A percentile compares a stretch with the other conserved stretches of the same genome.
phyloP scores from a whole-genome alignment of 768 basidiomycete species.

The Amanita rimosa region DNA sequence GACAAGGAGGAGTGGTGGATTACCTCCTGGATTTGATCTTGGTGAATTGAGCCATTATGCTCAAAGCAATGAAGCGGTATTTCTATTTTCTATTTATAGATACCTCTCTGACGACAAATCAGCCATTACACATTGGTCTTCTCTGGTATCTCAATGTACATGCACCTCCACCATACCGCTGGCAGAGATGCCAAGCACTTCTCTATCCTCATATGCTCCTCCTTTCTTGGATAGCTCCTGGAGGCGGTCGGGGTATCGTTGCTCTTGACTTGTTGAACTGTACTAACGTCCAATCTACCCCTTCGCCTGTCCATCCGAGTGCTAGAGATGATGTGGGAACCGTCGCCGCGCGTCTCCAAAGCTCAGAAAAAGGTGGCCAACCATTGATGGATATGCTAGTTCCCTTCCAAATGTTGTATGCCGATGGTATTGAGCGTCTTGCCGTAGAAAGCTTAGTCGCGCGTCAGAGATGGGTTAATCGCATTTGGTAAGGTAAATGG shows the following conservation, averaged over 20 bases:
- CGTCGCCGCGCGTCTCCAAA: constrained; percentile 62
- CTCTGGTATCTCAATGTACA: constrained; percentile 94
- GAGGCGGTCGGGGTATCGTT: constrained; percentile 76
- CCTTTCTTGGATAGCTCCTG: constrained; percentile 79
- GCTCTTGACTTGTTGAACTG: constrained; percentile 83
- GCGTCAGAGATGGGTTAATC: constrained; percentile 84
- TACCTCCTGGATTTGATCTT: constrained; percentile 33
- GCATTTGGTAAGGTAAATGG: constrained; percentile 55
- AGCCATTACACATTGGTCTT: constrained; percentile 81
- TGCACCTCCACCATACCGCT: constrained; percentile 61
- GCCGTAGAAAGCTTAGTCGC: constrained; percentile 84
- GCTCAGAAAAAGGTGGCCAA: constrained; percentile 30
- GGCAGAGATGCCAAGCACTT: constrained; percentile 75
- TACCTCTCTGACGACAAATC: constrained; percentile 10
- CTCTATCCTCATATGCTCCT: constrained; percentile 78
- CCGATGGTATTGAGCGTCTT: constrained; percentile 80
- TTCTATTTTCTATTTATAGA: not conserved
- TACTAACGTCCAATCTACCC: constrained; percentile 73
- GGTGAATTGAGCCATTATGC: constrained; percentile 35
- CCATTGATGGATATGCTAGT: constrained; percentile 64
- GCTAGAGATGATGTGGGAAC: constrained; percentile 84
- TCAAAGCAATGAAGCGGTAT: constrained; percentile 36
- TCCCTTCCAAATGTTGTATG: constrained; percentile 86
- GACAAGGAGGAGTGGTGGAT: constrained; percentile 18
- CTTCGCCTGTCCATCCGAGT: constrained; percentile 69